Conservation (phyloP, 106 monocot species). For the Apostasia shenzhenica region DNA sequence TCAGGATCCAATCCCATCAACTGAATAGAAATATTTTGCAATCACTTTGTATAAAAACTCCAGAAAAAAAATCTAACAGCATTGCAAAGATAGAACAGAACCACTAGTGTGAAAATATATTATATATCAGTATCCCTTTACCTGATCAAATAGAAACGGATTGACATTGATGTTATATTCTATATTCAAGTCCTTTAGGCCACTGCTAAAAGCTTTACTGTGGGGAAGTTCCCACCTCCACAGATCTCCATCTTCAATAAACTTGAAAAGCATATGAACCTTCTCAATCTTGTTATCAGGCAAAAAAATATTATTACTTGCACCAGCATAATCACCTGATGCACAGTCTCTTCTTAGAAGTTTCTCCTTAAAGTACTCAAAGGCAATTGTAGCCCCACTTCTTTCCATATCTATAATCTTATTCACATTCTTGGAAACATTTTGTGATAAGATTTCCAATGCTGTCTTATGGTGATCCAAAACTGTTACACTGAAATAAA, state of each 20-base stretch:
- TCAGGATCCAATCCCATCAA: slow-evolving; percentile 68
- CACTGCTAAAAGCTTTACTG: slow-evolving; percentile 93
- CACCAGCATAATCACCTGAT: slow-evolving; percentile 10
- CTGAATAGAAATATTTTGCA: slow-evolving; percentile 22
- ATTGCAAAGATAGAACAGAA: too few species aligned
- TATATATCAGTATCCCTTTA: slow-evolving; percentile 8
- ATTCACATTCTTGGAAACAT: slow-evolving; percentile 50
- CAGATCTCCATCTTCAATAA: slow-evolving; percentile 89
- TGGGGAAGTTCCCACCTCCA: slow-evolving; percentile 84
- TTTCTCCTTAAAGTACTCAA: slow-evolving; percentile 67
- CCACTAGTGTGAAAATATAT: not conserved
- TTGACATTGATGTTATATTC: slow-evolving; percentile 77
- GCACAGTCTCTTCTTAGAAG: slow-evolving; percentile 17
- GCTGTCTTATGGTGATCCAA: slow-evolving; percentile 98
- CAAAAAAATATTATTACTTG: slow-evolving; percentile 17
- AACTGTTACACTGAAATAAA: slow-evolving; percentile 63
- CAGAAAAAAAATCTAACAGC: not conserved
- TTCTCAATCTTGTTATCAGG: slow-evolving; percentile 42
- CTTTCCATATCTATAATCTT: slow-evolving; percentile 78
- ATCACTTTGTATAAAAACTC: not conserved
- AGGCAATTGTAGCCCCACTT: slow-evolving; percentile 96
- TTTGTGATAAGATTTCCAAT: slow-evolving; percentile 46
- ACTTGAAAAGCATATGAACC: slow-evolving; percentile 54
- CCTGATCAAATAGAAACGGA: slow-evolving; percentile 67
- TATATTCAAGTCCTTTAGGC: slow-evolving; percentile 68